Conservation (phyloP, 176 grass and related monocot genomes). For the Juncus effusus region DNA sequence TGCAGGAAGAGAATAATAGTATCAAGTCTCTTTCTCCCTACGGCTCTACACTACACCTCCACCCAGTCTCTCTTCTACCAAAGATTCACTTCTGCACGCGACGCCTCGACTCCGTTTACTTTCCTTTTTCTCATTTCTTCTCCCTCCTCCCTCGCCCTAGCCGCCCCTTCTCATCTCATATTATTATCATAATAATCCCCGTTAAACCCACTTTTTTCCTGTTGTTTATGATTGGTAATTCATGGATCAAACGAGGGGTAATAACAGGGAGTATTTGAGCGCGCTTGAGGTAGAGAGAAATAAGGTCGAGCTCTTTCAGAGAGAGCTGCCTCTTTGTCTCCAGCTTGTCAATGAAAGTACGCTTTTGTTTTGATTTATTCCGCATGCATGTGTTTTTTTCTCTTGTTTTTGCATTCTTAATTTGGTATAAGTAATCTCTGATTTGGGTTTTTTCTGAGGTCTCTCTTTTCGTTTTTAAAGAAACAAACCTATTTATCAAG, state of each 20-base stretch:
- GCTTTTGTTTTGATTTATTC: background rate
- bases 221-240: background rate
- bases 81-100: conserved; percentile 69
- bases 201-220: background rate
- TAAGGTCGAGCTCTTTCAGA: conserved; percentile 78
- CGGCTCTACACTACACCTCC: background rate
- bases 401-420: conserved; percentile 1
- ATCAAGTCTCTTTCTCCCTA: background rate
- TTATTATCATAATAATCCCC: background rate
- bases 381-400: background rate
- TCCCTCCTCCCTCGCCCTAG: background rate
- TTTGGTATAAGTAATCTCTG: background rate
- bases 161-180: conserved; percentile 5
- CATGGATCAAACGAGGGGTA: conserved; percentile 20
- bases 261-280: conserved; percentile 47
- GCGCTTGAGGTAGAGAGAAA: conserved; percentile 72
- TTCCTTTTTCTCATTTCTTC: background rate
- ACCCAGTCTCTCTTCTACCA: conserved; percentile 22
- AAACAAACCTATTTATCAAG: background rate
- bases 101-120: conserved; percentile 67
- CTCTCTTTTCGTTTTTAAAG: background rate
- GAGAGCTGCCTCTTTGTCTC: conserved; percentile 81
- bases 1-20: too few relatives aligned
- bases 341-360: conserved; percentile 74
- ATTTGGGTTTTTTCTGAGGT: background rate